Percentiles rank a stretch among this genome's conserved stretches.
Evolutionary conservation across 139 green algal species (phyloP).

Genomic region (Coelastrella sp.): DNA sequence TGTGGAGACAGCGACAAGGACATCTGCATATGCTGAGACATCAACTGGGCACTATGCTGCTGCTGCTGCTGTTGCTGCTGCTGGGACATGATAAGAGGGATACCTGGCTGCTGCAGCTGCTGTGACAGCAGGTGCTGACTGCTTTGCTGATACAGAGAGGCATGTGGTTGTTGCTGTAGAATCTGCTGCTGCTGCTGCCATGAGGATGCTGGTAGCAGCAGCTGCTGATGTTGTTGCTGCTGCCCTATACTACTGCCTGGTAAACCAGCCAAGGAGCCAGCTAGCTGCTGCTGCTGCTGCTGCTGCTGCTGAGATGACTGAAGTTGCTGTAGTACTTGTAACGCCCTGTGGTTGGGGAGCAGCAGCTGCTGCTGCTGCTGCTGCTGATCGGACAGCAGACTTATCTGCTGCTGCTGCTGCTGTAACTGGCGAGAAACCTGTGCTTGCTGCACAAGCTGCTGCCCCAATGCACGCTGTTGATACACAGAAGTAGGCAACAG

Average conservation of each 20-base stretch:
- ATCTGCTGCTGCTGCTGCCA: slow-evolving; percentile 20
- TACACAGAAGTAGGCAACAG: neutral
- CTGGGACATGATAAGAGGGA: neutral
- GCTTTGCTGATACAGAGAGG: neutral
- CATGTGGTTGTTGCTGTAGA: neutral
- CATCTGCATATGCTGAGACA: slow-evolving; percentile 10
- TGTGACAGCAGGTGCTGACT: neutral
- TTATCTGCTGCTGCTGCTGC: slow-evolving; percentile 28
- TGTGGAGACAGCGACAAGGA: neutral
- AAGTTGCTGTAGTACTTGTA: no score
- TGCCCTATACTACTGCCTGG: slow-evolving; percentile 19
- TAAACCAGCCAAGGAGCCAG: neutral
- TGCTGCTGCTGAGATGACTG: slow-evolving; percentile 5
- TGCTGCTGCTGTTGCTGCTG: neutral
- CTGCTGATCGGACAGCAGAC: slow-evolving; percentile 17
- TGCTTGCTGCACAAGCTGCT: neutral
- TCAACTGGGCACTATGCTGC: slow-evolving; percentile 1
- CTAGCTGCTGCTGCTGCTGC: neutral
- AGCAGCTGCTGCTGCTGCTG: slow-evolving; percentile 18
- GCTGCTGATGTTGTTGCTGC: neutral
- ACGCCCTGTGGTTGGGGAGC: no score
- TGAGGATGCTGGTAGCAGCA: neutral
- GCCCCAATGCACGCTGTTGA: neutral
- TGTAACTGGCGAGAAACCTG: slow-evolving; percentile 15
- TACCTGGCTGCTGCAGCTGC: neutral